Conservation (phyloP, 2,329 filamentous ascomycete genomes). For the Helotiales sp. region DNA sequence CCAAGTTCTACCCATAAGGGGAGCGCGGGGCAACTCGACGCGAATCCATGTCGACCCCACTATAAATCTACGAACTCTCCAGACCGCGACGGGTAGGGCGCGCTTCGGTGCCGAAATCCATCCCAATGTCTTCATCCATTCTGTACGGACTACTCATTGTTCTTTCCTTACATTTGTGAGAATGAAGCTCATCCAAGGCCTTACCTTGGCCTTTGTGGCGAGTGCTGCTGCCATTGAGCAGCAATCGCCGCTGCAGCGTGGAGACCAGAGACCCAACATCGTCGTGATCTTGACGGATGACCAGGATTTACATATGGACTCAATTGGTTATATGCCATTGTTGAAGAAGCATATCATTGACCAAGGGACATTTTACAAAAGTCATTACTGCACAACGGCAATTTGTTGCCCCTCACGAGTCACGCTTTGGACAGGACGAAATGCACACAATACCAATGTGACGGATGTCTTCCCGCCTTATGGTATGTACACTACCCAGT, state of each 20-base stretch:
- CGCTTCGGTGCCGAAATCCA: too few species aligned
- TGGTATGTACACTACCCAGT: conserved; percentile 35
- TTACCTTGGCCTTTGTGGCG: conserved; percentile 15
- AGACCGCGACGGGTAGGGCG: neutral
- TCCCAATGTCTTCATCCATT: too few species aligned
- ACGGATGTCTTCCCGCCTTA: conserved; percentile 50
- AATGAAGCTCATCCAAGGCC: neutral
- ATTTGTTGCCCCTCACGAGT: conserved; percentile 64
- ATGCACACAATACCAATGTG: conserved; percentile 65
- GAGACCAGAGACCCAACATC: conserved; percentile 48
- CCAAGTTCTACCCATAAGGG: neutral
- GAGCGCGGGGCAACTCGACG: neutral
- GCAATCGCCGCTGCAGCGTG: conserved; percentile 8
- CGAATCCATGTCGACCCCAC: neutral
- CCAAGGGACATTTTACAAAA: conserved; percentile 55
- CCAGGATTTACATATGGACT: conserved; percentile 61
- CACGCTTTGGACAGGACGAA: conserved; percentile 59
- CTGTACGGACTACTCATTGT: too few species aligned
- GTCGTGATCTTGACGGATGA: conserved; percentile 66
- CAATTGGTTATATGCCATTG: conserved; percentile 56
- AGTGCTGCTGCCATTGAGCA: conserved; percentile 8
- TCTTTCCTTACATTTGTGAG: too few species aligned
- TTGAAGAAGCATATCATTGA: conserved; percentile 54
- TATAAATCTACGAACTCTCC: neutral
- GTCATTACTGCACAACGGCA: conserved; percentile 61